Conservation (phyloP, 2,329 filamentous ascomycete genomes). For the Hypoxylon sp. region DNA sequence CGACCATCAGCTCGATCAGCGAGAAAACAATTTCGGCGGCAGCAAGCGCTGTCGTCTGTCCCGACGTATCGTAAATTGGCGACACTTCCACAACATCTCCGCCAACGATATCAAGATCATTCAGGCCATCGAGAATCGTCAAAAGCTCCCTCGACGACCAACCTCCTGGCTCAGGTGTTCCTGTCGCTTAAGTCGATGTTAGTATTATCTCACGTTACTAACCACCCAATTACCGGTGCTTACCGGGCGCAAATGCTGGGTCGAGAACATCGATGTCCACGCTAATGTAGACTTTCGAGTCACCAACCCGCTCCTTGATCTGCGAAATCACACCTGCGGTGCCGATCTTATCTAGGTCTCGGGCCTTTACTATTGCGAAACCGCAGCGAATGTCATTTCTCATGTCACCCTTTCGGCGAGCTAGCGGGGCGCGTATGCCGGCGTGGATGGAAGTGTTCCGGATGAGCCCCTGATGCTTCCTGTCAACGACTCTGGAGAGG, state of each 20-base stretch:
- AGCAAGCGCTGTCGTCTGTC: constrained; percentile 78
- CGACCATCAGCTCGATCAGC: constrained; percentile 73
- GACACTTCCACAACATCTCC: constrained; percentile 85
- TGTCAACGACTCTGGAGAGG: not conserved
- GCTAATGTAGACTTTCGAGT: constrained; percentile 73
- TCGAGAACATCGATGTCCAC: constrained; percentile 87
- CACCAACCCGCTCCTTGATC: constrained; percentile 68
- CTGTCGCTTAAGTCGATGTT: constrained; percentile 65
- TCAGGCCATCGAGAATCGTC: constrained; percentile 76
- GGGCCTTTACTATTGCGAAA: constrained; percentile 67
- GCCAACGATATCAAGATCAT: constrained; percentile 77
- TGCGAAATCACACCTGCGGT: constrained; percentile 70
- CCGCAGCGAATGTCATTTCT: constrained; percentile 69
- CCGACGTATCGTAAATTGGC: constrained; percentile 79
- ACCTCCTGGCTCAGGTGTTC: constrained; percentile 82
- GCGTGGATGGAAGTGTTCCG: constrained; percentile 70
- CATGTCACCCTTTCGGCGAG: constrained; percentile 62
- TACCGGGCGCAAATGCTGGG: constrained; percentile 72
- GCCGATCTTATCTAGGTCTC: constrained; percentile 79
- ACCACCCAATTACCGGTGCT: constrained; percentile 27
- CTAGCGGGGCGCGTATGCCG: constrained; percentile 68
- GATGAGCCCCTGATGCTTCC: constrained; percentile 59
- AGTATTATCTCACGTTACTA: constrained; percentile 1
- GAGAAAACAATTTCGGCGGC: constrained; percentile 80
- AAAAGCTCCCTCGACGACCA: constrained; percentile 85